Base-by-base conservation (phyloP, 495 filamentous ascomycete species). In the Trichoderma asperelloides region DNA sequence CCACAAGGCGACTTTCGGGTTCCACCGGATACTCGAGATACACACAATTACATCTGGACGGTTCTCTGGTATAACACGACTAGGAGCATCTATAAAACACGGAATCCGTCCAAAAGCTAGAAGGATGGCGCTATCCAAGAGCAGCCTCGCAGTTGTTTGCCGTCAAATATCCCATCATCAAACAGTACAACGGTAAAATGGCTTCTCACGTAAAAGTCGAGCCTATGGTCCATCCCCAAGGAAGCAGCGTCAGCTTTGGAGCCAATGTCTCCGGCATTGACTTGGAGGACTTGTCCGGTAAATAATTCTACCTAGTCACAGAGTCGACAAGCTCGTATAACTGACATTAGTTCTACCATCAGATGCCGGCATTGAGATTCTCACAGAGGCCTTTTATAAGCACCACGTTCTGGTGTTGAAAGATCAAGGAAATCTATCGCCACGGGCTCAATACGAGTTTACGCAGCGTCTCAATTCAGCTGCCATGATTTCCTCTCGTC, bases 361-460 rank as follows among this genome's bases (percentile, higher is more conserved):
- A 88, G 87, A 89, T 47, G 75, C 79, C 43, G 82, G 87, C 69
- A 89, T 90, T 69, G 72, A 77, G 28, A 70, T 79, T 16, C 85
- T 91, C 70, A 82, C 80, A 68, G 70, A 82, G 9, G 82, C 86
- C 2, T 80, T 91, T n/a, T 89, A 88, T 76, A 78, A 74, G 16
- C 74, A 86, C 71, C 85, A 87, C 65, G 85, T 91, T 6, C 79
- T 91, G 37, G 80, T 92, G 27, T 81, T 92, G 76, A 90, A 90
- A 72, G 80, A 85, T 73, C 88, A 91, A 70, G 70, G 77, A 9
- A 79, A 81, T 67, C 75, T 87, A 40, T 81, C 86, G 5, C 86
- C 89, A 1, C 81, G 82, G 71, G 87, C 88, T 37, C 89, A 92
- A 75, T 92, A 86, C 74, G 82, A 87, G 64, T 76, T 91, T 43